These are phyloP conservation scores for Ogataea glucozyma DNA, from an alignment of 805 yeast species.

Conservation along the genomic window DNA sequence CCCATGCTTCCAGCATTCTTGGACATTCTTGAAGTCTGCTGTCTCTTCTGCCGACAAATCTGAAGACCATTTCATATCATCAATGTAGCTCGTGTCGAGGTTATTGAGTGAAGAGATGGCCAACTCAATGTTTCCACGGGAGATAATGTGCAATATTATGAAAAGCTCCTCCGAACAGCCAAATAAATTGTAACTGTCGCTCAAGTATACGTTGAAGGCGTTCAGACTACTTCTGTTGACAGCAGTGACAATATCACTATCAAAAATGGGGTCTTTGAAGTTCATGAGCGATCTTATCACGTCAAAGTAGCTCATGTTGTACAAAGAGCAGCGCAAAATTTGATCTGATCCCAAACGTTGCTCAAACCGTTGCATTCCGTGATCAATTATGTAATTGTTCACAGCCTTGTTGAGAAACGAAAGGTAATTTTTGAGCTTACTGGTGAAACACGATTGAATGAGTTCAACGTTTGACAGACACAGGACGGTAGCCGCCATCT, in stretches of 20 bases:
- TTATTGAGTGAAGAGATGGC: slow-evolving; percentile 5
- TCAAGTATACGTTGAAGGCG: slow-evolving; percentile 5
- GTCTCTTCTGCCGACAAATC: slow-evolving; percentile 8
- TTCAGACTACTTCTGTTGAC: slow-evolving; percentile 9
- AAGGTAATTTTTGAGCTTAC: slow-evolving; percentile 3
- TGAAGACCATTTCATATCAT: slow-evolving; percentile 1
- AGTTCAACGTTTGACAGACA: slow-evolving; percentile 11
- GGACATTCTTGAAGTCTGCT: slow-evolving; percentile 11
- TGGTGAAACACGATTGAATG: slow-evolving; percentile 10
- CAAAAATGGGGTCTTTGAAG: slow-evolving; percentile 13
- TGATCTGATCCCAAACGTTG: slow-evolving; percentile 4
- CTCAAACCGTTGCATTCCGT: slow-evolving; percentile 9
- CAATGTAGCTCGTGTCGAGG: slow-evolving; percentile 5
- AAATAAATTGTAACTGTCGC: slow-evolving; percentile 15
- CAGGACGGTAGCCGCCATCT: slow-evolving; percentile 10
- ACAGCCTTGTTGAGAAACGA: slow-evolving; percentile 8
- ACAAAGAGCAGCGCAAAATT: slow-evolving; percentile 8
- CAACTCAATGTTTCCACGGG: slow-evolving; percentile 12
- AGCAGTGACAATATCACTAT: slow-evolving; percentile 13
- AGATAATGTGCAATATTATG: slow-evolving; percentile 11
- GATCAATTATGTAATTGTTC: slow-evolving; percentile 4
- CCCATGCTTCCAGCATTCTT: slow-evolving; percentile 14
- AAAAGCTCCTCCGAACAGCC: slow-evolving; percentile 16
- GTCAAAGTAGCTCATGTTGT: slow-evolving; percentile 13
- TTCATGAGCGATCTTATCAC: slow-evolving; percentile 13